Percentiles rank a stretch among this genome's conserved stretches.
Evolutionary conservation across 108 stramenopile genomes (phyloP).

Genomic region (Conticribra weissflogii): DNA sequence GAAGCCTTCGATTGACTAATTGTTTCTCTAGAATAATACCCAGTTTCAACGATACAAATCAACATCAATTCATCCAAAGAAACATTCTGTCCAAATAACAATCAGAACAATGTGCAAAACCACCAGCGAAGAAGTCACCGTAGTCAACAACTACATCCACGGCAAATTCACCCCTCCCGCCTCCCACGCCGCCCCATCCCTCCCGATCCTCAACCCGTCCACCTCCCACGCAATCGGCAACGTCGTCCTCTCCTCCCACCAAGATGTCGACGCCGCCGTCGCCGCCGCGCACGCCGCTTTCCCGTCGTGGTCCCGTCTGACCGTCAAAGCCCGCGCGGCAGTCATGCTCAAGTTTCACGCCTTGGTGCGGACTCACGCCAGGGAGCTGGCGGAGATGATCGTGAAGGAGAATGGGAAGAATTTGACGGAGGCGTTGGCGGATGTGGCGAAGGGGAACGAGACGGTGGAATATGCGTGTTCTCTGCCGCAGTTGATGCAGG

Average conservation of each 20-base stretch:
- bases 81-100: no score
- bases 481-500: constrained; percentile 91
- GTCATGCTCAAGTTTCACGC: constrained; percentile 94
- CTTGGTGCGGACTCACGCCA: constrained; percentile 72
- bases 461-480: constrained; percentile 97
- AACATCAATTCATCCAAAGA: no score
- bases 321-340: constrained; percentile 86
- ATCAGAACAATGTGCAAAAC: neutral
- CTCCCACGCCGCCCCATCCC: constrained; percentile 37
- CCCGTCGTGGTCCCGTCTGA: constrained; percentile 67
- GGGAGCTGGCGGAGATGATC: constrained; percentile 89
- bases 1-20: no score
- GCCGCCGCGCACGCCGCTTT: constrained; percentile 80
- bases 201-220: constrained; percentile 64
- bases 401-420: constrained; percentile 97
- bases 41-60: no score
- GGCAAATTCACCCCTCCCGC: constrained; percentile 60
- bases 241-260: constrained; percentile 63
- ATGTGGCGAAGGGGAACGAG: constrained; percentile 97
- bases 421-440: constrained; percentile 93
- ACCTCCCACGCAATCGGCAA: constrained; percentile 54
- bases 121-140: neutral
- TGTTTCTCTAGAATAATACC: no score
- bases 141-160: constrained; percentile 73
- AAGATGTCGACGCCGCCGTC: constrained; percentile 85